Evolutionary conservation across 441 rosid species (phyloP).

Genomic region (Arabidopsis lyrata): DNA sequence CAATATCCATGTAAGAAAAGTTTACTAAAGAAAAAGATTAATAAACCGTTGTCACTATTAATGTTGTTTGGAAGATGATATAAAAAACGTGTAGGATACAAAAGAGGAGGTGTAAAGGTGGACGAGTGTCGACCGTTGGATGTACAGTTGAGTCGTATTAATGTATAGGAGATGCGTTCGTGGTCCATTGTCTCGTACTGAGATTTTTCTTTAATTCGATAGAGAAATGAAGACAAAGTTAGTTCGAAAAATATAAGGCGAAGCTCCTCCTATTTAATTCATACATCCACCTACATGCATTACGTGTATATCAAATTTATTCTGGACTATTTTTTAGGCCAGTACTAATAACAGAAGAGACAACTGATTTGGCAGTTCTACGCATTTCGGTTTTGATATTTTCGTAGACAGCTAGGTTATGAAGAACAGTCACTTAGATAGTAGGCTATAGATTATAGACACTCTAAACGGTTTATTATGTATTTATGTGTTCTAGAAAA

Average conservation of each 20-base stretch:
- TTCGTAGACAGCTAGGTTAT: conserved; percentile 4
- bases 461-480: neutral
- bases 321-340: neutral
- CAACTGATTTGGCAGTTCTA: conserved; percentile 12
- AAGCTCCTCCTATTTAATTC: conserved; percentile 32
- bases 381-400: neutral
- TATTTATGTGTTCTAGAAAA: neutral
- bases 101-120: neutral
- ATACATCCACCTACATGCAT: conserved; percentile 30
- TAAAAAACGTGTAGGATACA: conserved; percentile 28
- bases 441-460: neutral
- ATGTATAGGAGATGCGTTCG: conserved; percentile 25
- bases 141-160: conserved; percentile 37
- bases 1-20: neutral
- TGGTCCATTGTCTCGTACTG: conserved; percentile 41
- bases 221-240: conserved; percentile 36
- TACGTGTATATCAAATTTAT: neutral
- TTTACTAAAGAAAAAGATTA: neutral
- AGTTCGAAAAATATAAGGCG: conserved; percentile 23
- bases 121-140: conserved; percentile 34
- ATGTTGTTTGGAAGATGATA: conserved; percentile 17
- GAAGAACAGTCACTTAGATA: conserved; percentile 5
- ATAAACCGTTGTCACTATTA: conserved; percentile 26
- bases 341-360: neutral
- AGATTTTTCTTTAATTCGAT: conserved; percentile 36